Evolutionary conservation across 345 rosid species (phyloP).

Genomic region (Syzygium jambos): DNA sequence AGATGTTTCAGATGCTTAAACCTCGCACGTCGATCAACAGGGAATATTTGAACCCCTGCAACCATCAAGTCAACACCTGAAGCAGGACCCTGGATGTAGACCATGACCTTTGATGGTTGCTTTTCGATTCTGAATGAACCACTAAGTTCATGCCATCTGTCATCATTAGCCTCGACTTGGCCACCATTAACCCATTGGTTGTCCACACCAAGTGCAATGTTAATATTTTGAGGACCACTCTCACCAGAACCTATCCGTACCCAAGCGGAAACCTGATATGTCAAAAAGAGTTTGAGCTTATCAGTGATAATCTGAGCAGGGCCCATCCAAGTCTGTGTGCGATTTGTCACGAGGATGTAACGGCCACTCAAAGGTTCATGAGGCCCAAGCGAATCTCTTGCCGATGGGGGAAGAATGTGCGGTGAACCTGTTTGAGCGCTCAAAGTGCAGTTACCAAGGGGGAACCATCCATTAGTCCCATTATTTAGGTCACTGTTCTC

Average conservation of each 20-base stretch:
- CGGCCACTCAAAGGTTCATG: constrained; percentile 69
- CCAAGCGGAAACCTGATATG: constrained; percentile 95
- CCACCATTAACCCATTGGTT: constrained; percentile 94
- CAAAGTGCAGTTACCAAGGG: constrained; percentile 78
- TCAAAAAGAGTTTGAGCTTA: constrained; percentile 64
- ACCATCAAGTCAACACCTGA: constrained; percentile 87
- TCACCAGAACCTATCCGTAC: constrained; percentile 60
- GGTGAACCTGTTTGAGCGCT: constrained; percentile 70
- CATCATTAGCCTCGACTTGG: constrained; percentile 60
- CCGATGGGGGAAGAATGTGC: constrained; percentile 65
- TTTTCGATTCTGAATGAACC: constrained; percentile 95
- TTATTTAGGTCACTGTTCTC: constrained; percentile 55
- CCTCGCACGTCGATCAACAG: constrained; percentile 57
- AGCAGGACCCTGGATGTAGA: constrained; percentile 86
- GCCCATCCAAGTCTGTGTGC: constrained; percentile 97
- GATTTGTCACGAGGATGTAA: constrained; percentile 56
- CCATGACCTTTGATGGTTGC: constrained; percentile 75
- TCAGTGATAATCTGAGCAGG: constrained; percentile 93
- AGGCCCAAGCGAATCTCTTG: constrained; percentile 64
- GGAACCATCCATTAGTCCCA: constrained; percentile 77
- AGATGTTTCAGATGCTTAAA: constrained; percentile 54
- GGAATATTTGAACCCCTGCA: constrained; percentile 75
- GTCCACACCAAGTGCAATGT: constrained; percentile 82
- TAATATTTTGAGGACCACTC: constrained; percentile 68
- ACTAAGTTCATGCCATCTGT: constrained; percentile 84